Percentiles rank a stretch among this genome's conserved stretches.
Conservation (phyloP, 257 asterid genomes). For the Plantago major region DNA sequence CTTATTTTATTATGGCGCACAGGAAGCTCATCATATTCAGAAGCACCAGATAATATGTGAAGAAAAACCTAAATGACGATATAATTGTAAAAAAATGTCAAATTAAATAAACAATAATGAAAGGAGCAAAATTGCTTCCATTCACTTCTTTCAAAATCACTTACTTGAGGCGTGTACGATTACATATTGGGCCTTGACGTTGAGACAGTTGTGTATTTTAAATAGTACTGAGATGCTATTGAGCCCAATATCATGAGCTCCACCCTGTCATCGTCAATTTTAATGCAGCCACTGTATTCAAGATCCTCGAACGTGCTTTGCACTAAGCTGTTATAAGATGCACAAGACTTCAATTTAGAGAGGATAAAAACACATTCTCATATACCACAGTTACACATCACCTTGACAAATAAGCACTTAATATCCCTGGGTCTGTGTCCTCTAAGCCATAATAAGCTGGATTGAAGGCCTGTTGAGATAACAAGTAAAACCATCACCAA, state of each 20-base stretch:
- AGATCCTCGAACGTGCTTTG: too few relatives aligned
- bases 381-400: constrained; percentile 23
- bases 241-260: too few relatives aligned
- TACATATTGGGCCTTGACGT: constrained; percentile 91
- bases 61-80: too few relatives aligned
- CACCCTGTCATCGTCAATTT: neutral
- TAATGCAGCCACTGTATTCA: too few relatives aligned
- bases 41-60: too few relatives aligned
- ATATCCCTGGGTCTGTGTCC: constrained; percentile 66
- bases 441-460: constrained; percentile 94
- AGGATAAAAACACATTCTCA: constrained; percentile 17
- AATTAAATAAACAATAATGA: constrained; percentile 10
- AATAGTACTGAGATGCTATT: too few relatives aligned
- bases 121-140: constrained; percentile 9
- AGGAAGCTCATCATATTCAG: too few relatives aligned
- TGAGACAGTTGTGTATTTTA: constrained; percentile 32
- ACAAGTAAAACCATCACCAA: constrained; percentile 17
- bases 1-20: too few relatives aligned
- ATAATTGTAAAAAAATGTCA: constrained; percentile 4
- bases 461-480: constrained; percentile 60
- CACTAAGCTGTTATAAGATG: too few relatives aligned
- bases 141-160: constrained; percentile 27
- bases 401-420: constrained; percentile 93
- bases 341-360: too few relatives aligned
- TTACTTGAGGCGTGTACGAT: constrained; percentile 66